Conservation (phyloP, 2,329 filamentous ascomycete species). For the Fusarium mangiferae region DNA sequence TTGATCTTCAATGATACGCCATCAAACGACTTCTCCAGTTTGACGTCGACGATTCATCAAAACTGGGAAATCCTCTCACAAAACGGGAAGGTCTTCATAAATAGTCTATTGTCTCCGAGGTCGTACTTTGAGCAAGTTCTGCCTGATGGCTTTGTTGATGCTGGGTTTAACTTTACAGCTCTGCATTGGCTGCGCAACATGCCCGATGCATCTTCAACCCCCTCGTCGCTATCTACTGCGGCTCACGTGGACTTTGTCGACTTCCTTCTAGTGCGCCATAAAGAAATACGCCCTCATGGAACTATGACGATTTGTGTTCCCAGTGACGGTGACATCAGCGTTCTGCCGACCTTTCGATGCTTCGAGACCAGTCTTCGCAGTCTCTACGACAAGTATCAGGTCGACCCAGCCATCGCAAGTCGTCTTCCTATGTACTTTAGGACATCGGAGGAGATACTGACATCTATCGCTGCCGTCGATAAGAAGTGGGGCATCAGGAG, state of each 20-base stretch:
- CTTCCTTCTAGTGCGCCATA: not conserved
- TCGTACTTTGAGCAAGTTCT: not conserved
- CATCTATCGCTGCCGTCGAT: not conserved
- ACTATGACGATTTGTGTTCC: not conserved
- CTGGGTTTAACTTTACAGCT: not conserved
- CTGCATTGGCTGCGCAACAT: not conserved
- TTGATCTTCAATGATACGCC: not conserved
- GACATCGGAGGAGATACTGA: rapidly evolving
- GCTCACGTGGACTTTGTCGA: not conserved
- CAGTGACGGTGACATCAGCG: not conserved
- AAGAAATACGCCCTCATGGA: not conserved
- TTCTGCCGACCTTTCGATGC: not conserved
- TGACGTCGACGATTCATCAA: not conserved
- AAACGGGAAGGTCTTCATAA: not conserved
- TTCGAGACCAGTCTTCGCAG: not conserved
- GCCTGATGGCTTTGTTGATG: not conserved
- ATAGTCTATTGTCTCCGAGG: not conserved
- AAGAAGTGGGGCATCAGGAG: not conserved
- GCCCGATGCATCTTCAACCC: not conserved
- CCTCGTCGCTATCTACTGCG: not conserved
- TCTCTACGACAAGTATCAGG: not conserved
- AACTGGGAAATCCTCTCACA: not conserved
- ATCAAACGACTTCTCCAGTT: not conserved
- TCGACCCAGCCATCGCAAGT: not conserved
- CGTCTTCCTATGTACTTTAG: not conserved